Evolutionary conservation across 2,329 filamentous ascomycete species (phyloP), one percentile per base, ranked within the genome.

Genomic region (Botrytis sinoallii): DNA sequence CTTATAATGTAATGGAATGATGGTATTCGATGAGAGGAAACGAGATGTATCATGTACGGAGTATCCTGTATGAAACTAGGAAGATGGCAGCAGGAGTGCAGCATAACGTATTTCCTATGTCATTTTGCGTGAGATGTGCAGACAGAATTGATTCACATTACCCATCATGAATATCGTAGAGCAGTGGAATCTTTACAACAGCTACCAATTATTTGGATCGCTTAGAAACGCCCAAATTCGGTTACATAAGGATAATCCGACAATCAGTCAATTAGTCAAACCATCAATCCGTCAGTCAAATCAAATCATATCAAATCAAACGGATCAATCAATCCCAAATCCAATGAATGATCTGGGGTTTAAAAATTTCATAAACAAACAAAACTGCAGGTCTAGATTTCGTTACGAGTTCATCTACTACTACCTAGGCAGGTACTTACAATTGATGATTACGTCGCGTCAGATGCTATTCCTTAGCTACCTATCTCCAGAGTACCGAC

Each of bases 1-100:
- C 52, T n/a, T 32, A 73, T 73, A 25, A 40, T 69, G 63, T 73
- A 73, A 73, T 69, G 42, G 44, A 73, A 69, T 46, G 8, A 48
- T 48, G 52, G 70, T 22, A 72, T 72, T 72, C 48, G 70, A 60
- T 60, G 63, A 67, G n/a, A 60, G 46, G 4, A 46, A n/a, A 38
- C 64, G 44, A 66, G 10, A 48, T 66, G 60, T 63, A 42, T 42
- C 32, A 32, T 18, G 14, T 22, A 22, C n/a, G 46, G 3, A 32
- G 32, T 4, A 40, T 6, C 10, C 32, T n/a, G 16, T 29, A 5
- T 38, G 46, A 16, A 59, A 42, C 48, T 22, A 59, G 48, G 52
- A 59, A 59, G 25, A 42, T 9, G 16, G 55, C 46, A 55, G 38
- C 38, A 40, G 35, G 32, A 12, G 29, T 35, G 22, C 32, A 48